Evolutionary conservation across 148 eudicot genomes (phyloP), one percentile per base, ranked within the genome.

Genomic region (Arctostaphylos glauca): DNA sequence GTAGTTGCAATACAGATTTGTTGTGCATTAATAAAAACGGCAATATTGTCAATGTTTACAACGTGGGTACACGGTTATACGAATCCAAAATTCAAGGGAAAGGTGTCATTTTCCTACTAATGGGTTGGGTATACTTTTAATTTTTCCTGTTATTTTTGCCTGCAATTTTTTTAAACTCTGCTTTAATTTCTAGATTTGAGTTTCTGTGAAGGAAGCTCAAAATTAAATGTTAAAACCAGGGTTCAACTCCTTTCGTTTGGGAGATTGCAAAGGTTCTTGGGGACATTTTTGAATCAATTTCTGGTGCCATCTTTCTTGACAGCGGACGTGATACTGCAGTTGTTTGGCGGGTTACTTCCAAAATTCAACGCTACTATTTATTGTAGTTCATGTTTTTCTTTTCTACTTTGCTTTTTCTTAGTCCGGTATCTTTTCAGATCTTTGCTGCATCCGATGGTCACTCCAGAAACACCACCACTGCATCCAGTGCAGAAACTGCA

Each of bases 231-330:
- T 86, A 80, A 94, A 92, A 84, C 92, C 95, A n/a, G 92, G 94
- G 10, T 90, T 92, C 75, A 96, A 96, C 77, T 96, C 97, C 55
- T 96, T 94, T 87, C 98, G 99, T 48, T 89, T 94, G 81, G 97
- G 99, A 84, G 99, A 96, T 83, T 94, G 98, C 91, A 96, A 96
- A 96, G 88, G 99, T 96, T 83, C 98, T 96, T 46, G 99, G 99
- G 47, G 99, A 96, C 83, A 96, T 94, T 84, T 85, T 96, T 73
- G 99, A 96, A 88, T 96, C 99, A 64, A 94, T 96, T 82, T 98
- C 98, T 83, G 98, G 99, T 59, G 94, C 98, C 54, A 90, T 96
- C 86, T 96, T 96, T 79, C 94, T 96, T 78, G 99, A 96, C 78
- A 85, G 88, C 58, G 91, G 93, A 77, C 91, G 86, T 83, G 88